Evolutionary conservation across 1,284 basidiomycete genomes (phyloP).

Genomic region (Psilocybe mexicana): DNA sequence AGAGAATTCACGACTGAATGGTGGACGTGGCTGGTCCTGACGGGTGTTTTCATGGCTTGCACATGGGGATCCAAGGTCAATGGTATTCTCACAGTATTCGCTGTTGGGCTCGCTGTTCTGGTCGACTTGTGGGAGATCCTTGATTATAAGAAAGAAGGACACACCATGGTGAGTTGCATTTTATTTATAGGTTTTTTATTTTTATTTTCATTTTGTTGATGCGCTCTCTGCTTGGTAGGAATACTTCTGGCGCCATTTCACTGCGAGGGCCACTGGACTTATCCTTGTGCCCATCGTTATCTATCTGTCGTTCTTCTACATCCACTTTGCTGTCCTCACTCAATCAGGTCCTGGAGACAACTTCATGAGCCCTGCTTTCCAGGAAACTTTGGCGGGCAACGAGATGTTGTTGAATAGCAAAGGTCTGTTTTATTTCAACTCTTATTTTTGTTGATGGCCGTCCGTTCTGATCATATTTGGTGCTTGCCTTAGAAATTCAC

Average conservation of each 20-base stretch:
- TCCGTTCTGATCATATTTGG: conserved; percentile 1
- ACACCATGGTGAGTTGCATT: conserved; percentile 70
- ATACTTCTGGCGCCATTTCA: conserved; percentile 88
- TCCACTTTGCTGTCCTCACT: conserved; percentile 92
- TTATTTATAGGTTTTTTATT: not conserved
- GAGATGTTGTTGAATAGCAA: conserved; percentile 89
- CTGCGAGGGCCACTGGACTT: conserved; percentile 83
- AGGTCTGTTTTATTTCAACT: conserved; percentile 47
- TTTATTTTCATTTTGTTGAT: not conserved
- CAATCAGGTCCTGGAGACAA: conserved; percentile 91
- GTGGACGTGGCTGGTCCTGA: conserved; percentile 94
- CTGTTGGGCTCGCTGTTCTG: conserved; percentile 89
- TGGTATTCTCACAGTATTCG: conserved; percentile 88
- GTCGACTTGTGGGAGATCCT: conserved; percentile 96
- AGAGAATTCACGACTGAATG: conserved; percentile 87
- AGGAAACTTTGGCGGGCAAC: conserved; percentile 93
- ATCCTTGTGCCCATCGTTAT: conserved; percentile 87
- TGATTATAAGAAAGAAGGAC: conserved; percentile 78
- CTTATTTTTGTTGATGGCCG: not conserved
- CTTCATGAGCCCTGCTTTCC: conserved; percentile 98
- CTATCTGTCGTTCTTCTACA: conserved; percentile 96
- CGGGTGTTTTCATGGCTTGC: conserved; percentile 92
- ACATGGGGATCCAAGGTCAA: conserved; percentile 99
- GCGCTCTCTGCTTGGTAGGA: conserved; percentile 51
- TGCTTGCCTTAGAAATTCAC: conserved; percentile 70